phyloP scores from a whole-genome alignment of 306 rosid genomes.

The Sindora glabra region DNA sequence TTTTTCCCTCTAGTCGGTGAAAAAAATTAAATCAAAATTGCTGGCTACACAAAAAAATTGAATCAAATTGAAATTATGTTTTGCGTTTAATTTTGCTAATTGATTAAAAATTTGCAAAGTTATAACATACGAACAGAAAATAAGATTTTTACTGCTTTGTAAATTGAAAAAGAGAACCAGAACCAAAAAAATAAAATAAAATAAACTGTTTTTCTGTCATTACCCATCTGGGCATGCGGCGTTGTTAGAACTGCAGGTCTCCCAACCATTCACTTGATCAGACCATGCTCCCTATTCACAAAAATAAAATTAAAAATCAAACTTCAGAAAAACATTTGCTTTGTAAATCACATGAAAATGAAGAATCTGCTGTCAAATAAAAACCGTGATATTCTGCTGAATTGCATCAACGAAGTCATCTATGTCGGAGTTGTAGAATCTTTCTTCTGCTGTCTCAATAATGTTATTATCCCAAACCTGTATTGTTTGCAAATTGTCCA shows the following conservation, averaged over 20 bases:
- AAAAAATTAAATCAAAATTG: too few species aligned
- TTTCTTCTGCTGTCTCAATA: conserved; percentile 58
- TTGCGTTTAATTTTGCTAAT: too few species aligned
- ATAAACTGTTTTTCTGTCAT: too few species aligned
- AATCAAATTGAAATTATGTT: too few species aligned
- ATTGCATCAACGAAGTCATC: conserved; percentile 38
- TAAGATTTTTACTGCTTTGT: too few species aligned
- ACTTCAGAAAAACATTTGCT: neutral
- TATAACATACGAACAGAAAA: too few species aligned
- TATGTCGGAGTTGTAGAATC: conserved; percentile 39
- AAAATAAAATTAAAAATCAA: neutral
- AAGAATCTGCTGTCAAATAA: neutral
- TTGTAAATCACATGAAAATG: neutral
- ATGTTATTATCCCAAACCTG: conserved; percentile 81
- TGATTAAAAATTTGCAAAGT: too few species aligned
- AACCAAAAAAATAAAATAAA: too few species aligned
- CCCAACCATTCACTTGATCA: conserved; percentile 61
- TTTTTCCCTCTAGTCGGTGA: too few species aligned
- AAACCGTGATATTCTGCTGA: conserved; percentile 68
- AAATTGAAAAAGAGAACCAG: too few species aligned
- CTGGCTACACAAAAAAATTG: too few species aligned
- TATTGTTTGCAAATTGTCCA: neutral
- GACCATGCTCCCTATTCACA: conserved; percentile 57
- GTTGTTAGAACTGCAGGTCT: conserved; percentile 37
- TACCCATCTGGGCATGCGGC: conserved; percentile 59